These are phyloP conservation scores for Ustilago esculenta DNA, from an alignment of 1,284 basidiomycete species.

Conservation along the genomic window DNA sequence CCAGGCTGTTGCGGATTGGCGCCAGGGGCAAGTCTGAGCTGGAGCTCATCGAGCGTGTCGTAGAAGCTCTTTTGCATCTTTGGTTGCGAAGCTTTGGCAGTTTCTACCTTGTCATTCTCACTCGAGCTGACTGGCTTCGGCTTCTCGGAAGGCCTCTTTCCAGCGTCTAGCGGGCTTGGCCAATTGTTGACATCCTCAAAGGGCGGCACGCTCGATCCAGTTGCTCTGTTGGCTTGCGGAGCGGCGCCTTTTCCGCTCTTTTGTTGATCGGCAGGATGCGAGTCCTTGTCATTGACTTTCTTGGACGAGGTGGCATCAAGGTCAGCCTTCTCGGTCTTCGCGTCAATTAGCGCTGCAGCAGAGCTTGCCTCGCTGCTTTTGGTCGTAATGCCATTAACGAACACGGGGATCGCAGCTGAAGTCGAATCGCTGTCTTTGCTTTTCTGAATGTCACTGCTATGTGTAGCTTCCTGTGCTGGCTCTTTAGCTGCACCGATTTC, in stretches of 20 bases:
- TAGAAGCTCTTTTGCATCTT: conserved; percentile 27
- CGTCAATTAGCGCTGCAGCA: background rate
- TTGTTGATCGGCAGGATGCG: background rate
- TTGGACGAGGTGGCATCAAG: background rate
- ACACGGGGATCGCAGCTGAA: background rate
- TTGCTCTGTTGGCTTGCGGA: background rate
- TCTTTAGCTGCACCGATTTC: background rate
- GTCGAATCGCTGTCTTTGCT: background rate
- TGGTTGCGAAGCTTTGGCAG: background rate
- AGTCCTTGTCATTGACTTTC: conserved; percentile 5
- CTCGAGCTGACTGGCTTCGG: background rate
- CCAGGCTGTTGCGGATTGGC: conserved; percentile 6
- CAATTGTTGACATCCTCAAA: conserved; percentile 43
- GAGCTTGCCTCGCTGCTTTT: background rate
- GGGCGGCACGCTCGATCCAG: conserved; percentile 12
- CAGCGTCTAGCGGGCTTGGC: conserved; percentile 48
- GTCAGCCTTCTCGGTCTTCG: background rate
- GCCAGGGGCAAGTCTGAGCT: conserved; percentile 32
- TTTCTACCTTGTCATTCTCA: background rate
- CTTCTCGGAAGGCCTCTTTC: conserved; percentile 26
- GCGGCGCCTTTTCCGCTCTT: conserved; percentile 13
- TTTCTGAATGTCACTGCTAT: background rate
- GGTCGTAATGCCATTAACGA: background rate
- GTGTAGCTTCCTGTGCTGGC: background rate
- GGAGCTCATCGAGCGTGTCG: conserved; percentile 45